phyloP scores from a whole-genome alignment of 1,284 basidiomycete genomes.

The Tausonia pullulans region DNA sequence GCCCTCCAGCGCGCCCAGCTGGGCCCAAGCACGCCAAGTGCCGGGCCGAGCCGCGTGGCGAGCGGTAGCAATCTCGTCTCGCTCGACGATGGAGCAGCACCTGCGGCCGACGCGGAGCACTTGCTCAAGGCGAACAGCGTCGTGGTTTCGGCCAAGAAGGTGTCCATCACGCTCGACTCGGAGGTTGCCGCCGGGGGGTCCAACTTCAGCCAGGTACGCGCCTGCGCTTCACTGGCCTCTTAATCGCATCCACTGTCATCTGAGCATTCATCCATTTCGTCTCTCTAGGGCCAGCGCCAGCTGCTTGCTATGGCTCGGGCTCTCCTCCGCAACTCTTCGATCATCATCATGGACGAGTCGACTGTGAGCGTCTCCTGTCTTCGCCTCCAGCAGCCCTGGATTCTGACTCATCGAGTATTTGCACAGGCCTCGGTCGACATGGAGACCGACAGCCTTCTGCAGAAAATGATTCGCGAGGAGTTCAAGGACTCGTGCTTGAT shows the following conservation, averaged over 20 bases:
- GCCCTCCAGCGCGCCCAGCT: constrained; percentile 31
- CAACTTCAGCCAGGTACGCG: constrained; percentile 70
- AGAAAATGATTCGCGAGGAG: constrained; percentile 11
- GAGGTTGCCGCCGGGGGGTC: constrained; percentile 7
- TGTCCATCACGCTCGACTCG: constrained; percentile 11
- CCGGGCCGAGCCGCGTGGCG: constrained; percentile 3
- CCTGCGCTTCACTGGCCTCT: too few relatives aligned
- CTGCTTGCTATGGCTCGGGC: constrained; percentile 59
- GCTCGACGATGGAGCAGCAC: neutral
- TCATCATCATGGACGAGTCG: constrained; percentile 56
- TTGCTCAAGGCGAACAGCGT: constrained; percentile 1
- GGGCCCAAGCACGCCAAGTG: neutral
- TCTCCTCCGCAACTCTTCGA: constrained; percentile 52
- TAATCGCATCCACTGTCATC: neutral
- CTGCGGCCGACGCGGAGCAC: neutral
- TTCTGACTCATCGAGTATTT: neutral
- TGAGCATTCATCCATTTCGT: neutral
- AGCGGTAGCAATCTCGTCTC: neutral
- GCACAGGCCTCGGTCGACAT: constrained; percentile 63
- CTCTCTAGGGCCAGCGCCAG: constrained; percentile 47
- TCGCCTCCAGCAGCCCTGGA: neutral
- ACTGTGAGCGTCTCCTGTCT: constrained; percentile 39
- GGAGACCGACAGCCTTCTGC: constrained; percentile 38
- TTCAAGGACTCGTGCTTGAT: constrained; percentile 55
- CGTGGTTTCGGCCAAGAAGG: neutral